A percentile compares a stretch with the other conserved stretches of the same genome.
phyloP scores from a whole-genome alignment of 2,329 filamentous ascomycete genomes.

The Aspergillus vadensis region DNA sequence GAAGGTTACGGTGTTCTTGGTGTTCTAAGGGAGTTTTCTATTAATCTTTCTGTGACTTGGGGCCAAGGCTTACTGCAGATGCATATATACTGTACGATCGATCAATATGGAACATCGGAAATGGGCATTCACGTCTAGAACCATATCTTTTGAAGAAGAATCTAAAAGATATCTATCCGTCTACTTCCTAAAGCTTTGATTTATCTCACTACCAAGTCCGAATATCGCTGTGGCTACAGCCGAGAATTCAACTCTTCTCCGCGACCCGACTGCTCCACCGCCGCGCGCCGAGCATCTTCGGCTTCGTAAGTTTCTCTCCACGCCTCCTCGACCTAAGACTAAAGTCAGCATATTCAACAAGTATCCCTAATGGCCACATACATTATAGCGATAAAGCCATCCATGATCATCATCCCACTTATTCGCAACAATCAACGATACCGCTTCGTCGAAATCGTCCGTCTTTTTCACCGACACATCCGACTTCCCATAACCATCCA shows the following conservation, averaged over 20 bases:
- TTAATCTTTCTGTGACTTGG: no score
- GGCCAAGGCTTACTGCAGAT: no score
- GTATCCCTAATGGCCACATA: background rate
- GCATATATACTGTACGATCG: no score
- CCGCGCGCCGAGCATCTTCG: conserved; percentile 3
- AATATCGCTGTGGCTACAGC: background rate
- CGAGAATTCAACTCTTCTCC: background rate
- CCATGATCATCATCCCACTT: conserved; percentile 13
- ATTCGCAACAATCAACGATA: background rate
- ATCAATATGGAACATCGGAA: no score
- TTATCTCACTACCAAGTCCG: background rate
- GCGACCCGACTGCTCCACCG: background rate
- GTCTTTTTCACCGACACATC: background rate
- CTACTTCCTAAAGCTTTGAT: no score
- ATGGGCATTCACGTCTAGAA: no score
- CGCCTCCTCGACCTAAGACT: conserved; percentile 13
- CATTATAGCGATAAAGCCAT: conserved; percentile 18
- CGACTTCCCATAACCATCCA: conserved; percentile 8
- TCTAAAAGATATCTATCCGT: no score
- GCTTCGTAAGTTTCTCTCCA: conserved; percentile 7
- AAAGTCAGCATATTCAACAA: background rate
- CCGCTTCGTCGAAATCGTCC: conserved; percentile 11
- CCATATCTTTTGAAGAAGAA: no score
- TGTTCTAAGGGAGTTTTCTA: no score
- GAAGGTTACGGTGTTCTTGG: no score